Evolutionary conservation across 805 yeast genomes (phyloP).

Genomic region (Grigorovia humatica): DNA sequence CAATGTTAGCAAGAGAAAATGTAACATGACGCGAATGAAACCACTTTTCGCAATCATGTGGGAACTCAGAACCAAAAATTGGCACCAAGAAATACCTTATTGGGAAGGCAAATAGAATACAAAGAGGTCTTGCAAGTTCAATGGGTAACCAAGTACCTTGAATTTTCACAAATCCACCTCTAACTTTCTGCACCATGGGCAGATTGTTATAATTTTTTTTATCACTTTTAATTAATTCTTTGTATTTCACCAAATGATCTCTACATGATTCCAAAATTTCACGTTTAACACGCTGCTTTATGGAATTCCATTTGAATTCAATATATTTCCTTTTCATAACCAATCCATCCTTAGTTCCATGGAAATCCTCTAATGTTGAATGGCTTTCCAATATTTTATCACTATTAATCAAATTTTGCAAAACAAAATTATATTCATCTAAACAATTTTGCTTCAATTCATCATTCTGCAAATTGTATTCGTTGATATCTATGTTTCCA

Average conservation of each 20-base stretch:
- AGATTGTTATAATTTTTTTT: constrained; percentile 10
- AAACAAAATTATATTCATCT: constrained; percentile 1
- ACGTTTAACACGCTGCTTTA: constrained; percentile 12
- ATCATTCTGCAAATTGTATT: neutral
- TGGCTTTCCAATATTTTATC: neutral
- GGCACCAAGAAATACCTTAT: constrained; percentile 72
- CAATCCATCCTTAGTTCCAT: neutral
- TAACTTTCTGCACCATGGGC: constrained; percentile 44
- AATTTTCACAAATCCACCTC: constrained; percentile 86
- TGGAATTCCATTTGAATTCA: constrained; percentile 23
- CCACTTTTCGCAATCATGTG: constrained; percentile 23
- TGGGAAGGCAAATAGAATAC: constrained; percentile 64
- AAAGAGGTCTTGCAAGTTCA: constrained; percentile 53
- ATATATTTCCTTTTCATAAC: constrained; percentile 8
- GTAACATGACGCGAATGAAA: neutral
- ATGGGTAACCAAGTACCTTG: constrained; percentile 92
- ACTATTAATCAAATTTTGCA: neutral
- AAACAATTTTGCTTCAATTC: neutral
- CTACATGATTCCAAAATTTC: constrained; percentile 9
- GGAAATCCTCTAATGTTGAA: neutral
- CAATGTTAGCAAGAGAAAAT: neutral
- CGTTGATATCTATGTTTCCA: neutral
- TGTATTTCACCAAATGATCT: constrained; percentile 5
- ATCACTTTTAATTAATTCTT: constrained; percentile 7
- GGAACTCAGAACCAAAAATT: constrained; percentile 61